These are phyloP conservation scores for Zancudomyces culisetae DNA, from an alignment of 371 early-diverging fungal species.

Conservation along the genomic window DNA sequence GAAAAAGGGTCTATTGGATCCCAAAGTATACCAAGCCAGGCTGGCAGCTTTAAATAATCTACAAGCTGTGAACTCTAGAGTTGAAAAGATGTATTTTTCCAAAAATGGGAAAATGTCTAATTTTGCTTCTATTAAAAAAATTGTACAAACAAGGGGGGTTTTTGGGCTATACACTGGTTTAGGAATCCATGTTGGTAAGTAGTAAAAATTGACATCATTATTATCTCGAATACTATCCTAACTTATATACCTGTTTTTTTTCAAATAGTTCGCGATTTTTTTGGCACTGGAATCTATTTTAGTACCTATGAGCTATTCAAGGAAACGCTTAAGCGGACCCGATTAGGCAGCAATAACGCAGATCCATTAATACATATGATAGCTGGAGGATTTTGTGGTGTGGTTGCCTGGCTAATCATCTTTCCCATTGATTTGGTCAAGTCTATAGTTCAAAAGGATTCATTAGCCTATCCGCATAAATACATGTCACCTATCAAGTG, in stretches of 20 bases:
- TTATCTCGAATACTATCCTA: too few species aligned
- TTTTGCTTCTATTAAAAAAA: constrained; percentile 15
- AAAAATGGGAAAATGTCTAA: constrained; percentile 8
- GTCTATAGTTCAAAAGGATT: constrained; percentile 51
- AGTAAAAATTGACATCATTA: too few species aligned
- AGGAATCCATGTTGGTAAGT: constrained; percentile 19
- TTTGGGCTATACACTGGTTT: constrained; percentile 21
- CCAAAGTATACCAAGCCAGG: neutral
- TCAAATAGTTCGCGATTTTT: constrained; percentile 32
- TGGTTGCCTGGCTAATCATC: constrained; percentile 52
- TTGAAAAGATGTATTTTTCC: neutral
- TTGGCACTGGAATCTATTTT: constrained; percentile 63
- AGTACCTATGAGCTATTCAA: constrained; percentile 51
- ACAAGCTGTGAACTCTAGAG: neutral
- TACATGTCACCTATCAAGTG: constrained; percentile 32
- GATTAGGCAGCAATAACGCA: constrained; percentile 24
- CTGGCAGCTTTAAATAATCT: neutral
- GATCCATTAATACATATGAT: constrained; percentile 48
- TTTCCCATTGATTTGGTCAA: constrained; percentile 64
- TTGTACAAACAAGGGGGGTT: constrained; percentile 16
- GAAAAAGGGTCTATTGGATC: neutral
- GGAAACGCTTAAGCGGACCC: constrained; percentile 28
- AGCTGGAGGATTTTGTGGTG: constrained; percentile 56
- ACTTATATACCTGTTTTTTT: too few species aligned
- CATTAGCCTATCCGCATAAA: constrained; percentile 26